A percentile compares a stretch with the other conserved stretches of the same genome.
Evolutionary conservation across 1,284 basidiomycete genomes (phyloP).

Genomic region (Tilletiaria anomala): DNA sequence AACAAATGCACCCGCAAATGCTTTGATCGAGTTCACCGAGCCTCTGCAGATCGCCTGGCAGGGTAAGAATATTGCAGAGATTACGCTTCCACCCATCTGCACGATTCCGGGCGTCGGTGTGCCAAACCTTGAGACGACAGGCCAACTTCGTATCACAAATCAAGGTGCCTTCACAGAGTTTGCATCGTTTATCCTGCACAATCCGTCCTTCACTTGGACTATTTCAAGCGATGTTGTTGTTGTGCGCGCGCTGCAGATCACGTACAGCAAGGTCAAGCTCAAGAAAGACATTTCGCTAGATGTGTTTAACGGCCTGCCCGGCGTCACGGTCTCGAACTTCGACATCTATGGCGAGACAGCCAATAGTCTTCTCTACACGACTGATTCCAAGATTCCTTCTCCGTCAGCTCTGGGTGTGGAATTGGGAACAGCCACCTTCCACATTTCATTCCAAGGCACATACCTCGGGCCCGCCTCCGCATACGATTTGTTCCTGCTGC

Average conservation of each 20-base stretch:
- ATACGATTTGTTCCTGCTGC: slow-evolving; percentile 47
- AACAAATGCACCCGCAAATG: slow-evolving; percentile 43
- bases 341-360: slow-evolving; percentile 47
- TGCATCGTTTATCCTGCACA: slow-evolving; percentile 54
- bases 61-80: slow-evolving; percentile 54
- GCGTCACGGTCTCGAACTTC: slow-evolving; percentile 54
- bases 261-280: slow-evolving; percentile 54
- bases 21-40: slow-evolving; percentile 41
- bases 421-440: slow-evolving; percentile 56
- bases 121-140: slow-evolving; percentile 49
- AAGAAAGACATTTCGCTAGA: slow-evolving; percentile 54
- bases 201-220: slow-evolving; percentile 55
- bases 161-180: slow-evolving; percentile 50
- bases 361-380: slow-evolving; percentile 57
- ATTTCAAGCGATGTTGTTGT: slow-evolving; percentile 53
- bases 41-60: slow-evolving; percentile 51
- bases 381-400: slow-evolving; percentile 55
- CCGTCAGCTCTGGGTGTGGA: slow-evolving; percentile 57
- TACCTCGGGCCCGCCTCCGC: slow-evolving; percentile 43
- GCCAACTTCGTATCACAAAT: slow-evolving; percentile 35
- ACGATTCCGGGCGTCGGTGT: slow-evolving; percentile 55
- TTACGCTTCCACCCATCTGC: slow-evolving; percentile 56
- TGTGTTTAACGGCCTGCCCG: slow-evolving; percentile 56
- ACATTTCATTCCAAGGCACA: slow-evolving; percentile 42
- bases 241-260: slow-evolving; percentile 54